Evolutionary conservation across 345 rosid genomes (phyloP).

Genomic region (Aquilaria sinensis): DNA sequence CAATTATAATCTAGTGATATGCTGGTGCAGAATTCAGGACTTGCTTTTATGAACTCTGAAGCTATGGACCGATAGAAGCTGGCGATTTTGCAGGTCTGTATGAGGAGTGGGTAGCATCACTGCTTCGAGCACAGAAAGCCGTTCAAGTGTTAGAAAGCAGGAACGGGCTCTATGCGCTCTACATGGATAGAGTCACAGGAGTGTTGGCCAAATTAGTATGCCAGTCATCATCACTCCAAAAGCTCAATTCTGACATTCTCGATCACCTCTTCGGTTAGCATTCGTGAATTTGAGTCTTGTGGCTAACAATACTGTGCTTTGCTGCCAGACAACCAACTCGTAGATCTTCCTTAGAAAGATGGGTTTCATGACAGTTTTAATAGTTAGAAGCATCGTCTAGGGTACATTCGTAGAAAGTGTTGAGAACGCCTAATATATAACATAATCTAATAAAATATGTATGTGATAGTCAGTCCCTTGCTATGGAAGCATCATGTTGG

Average conservation of each 20-base stretch:
- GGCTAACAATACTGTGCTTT: too few relatives aligned
- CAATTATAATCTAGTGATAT: not conserved
- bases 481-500: too few relatives aligned
- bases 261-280: constrained; percentile 32
- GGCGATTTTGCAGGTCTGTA: constrained; percentile 43
- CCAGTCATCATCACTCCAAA: constrained; percentile 40
- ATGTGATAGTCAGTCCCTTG: too few relatives aligned
- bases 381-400: too few relatives aligned
- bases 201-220: constrained; percentile 52
- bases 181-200: constrained; percentile 76
- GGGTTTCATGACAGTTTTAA: too few relatives aligned
- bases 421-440: too few relatives aligned
- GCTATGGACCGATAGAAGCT: not conserved
- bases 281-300: not conserved
- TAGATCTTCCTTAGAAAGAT: too few relatives aligned
- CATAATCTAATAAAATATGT: too few relatives aligned
- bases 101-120: constrained; percentile 68
- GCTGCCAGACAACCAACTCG: too few relatives aligned
- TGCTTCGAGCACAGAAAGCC: constrained; percentile 62
- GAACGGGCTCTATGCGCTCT: constrained; percentile 60
- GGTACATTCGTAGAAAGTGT: too few relatives aligned
- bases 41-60: not conserved
- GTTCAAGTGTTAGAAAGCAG: constrained; percentile 60
- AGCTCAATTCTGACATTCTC: constrained; percentile 45
- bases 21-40: not conserved